Percentiles rank a stretch among this genome's conserved stretches.
These are phyloP conservation scores for Gypsophila paniculata DNA, from an alignment of 179 eudicot genomes.

Conservation along the genomic window DNA sequence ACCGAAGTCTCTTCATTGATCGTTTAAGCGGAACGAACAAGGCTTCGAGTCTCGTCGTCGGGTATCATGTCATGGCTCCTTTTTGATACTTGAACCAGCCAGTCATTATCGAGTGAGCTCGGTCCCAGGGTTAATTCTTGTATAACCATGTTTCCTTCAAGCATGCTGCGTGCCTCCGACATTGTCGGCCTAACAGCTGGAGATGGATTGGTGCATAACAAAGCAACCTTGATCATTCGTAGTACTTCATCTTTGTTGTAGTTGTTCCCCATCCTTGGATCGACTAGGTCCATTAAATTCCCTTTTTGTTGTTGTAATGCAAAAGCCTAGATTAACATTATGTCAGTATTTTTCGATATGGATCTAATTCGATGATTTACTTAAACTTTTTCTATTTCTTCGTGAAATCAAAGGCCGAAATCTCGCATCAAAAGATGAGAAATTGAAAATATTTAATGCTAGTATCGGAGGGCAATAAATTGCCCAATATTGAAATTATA, in stretches of 20 bases:
- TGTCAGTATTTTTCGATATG: too few species aligned
- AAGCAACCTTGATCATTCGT: slow-evolving; percentile 36
- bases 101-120: slow-evolving; percentile 16
- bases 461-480: too few species aligned
- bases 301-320: slow-evolving; percentile 36
- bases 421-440: too few species aligned
- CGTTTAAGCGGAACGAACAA: slow-evolving; percentile 5
- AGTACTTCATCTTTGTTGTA: slow-evolving; percentile 38
- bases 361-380: too few species aligned
- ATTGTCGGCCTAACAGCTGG: slow-evolving; percentile 45
- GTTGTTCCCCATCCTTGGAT: slow-evolving; percentile 29
- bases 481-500: too few species aligned
- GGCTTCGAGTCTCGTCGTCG: slow-evolving; percentile 25
- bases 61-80: slow-evolving; percentile 17
- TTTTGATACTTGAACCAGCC: slow-evolving; percentile 28
- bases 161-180: slow-evolving; percentile 45
- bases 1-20: slow-evolving; percentile 9
- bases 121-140: slow-evolving; percentile 28
- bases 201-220: slow-evolving; percentile 41
- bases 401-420: too few species aligned
- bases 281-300: slow-evolving; percentile 42
- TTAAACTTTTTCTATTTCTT: too few species aligned
- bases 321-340: slow-evolving; percentile 29
- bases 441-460: too few species aligned
- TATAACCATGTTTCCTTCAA: slow-evolving; percentile 34